phyloP scores from a whole-genome alignment of 2,329 filamentous ascomycete species.

The Grosmannia huntii region DNA sequence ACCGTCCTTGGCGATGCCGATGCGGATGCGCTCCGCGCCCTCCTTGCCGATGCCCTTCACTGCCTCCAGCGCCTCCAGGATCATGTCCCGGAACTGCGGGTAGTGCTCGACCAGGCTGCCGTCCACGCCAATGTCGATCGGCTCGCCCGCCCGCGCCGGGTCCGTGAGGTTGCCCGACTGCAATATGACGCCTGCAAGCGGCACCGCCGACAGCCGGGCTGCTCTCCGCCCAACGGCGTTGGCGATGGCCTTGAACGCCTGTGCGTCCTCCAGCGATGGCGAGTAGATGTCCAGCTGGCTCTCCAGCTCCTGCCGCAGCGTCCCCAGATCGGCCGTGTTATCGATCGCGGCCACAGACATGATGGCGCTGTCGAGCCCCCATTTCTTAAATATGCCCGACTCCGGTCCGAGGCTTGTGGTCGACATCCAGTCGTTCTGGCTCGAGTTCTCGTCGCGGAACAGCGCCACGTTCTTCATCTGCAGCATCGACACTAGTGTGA shows the following conservation, averaged over 20 bases:
- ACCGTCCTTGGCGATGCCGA: conserved; percentile 94
- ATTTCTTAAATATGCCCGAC: conserved; percentile 61
- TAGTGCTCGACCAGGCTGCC: conserved; percentile 93
- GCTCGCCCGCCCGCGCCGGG: conserved; percentile 46
- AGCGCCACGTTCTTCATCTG: conserved; percentile 53
- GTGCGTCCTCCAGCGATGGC: conserved; percentile 69
- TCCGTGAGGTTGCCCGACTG: conserved; percentile 60
- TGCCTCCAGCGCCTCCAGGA: conserved; percentile 66
- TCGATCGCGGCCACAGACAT: conserved; percentile 80
- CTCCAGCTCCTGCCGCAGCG: conserved; percentile 67
- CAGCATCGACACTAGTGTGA: conserved; percentile 60
- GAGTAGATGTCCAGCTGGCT: conserved; percentile 63
- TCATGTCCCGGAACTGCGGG: conserved; percentile 78
- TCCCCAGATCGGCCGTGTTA: conserved; percentile 55
- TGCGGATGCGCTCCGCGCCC: conserved; percentile 77
- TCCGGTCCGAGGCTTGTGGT: conserved; percentile 55
- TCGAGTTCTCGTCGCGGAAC: conserved; percentile 65
- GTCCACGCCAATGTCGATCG: conserved; percentile 85
- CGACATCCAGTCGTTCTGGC: conserved; percentile 54
- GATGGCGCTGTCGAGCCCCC: conserved; percentile 85
- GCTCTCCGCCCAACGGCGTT: conserved; percentile 78
- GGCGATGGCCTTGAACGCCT: conserved; percentile 73
- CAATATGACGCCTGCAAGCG: conserved; percentile 73
- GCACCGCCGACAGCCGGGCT: conserved; percentile 75
- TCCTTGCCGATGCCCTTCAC: conserved; percentile 64